Percentiles rank a stretch among this genome's conserved stretches.
Evolutionary conservation across 148 eudicot genomes (phyloP).

Genomic region (Pouteria glomerata): DNA sequence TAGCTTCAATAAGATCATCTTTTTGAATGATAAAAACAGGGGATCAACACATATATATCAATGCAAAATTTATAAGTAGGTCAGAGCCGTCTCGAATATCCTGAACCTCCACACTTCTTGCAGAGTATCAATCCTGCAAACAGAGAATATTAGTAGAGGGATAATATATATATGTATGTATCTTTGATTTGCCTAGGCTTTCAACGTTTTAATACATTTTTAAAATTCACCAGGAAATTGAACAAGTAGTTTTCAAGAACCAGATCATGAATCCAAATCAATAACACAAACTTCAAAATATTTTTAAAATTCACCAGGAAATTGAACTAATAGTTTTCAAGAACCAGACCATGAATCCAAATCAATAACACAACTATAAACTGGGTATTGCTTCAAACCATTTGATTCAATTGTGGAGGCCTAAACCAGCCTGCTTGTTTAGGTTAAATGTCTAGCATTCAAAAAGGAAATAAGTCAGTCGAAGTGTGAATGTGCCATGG

Average conservation of each 20-base stretch:
- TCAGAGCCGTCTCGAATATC: conserved; percentile 72
- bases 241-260: neutral
- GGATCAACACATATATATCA: neutral
- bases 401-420: too few relatives aligned
- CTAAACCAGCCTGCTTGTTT: too few relatives aligned
- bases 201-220: neutral
- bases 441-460: too few relatives aligned
- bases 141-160: neutral
- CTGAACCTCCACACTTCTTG: conserved; percentile 90
- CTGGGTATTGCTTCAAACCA: neutral
- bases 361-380: neutral
- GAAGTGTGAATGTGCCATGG: too few relatives aligned
- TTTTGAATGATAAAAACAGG: conserved; percentile 2
- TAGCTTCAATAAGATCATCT: conserved; percentile 4
- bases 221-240: neutral
- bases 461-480: too few relatives aligned
- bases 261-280: neutral
- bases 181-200: neutral
- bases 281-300: neutral
- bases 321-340: neutral
- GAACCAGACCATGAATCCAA: neutral
- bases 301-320: neutral
- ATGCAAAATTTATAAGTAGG: neutral
- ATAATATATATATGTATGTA: neutral
- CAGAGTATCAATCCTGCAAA: conserved; percentile 71